Evolutionary conservation across 306 rosid species (phyloP).

Genomic region (Sophora flavescens): DNA sequence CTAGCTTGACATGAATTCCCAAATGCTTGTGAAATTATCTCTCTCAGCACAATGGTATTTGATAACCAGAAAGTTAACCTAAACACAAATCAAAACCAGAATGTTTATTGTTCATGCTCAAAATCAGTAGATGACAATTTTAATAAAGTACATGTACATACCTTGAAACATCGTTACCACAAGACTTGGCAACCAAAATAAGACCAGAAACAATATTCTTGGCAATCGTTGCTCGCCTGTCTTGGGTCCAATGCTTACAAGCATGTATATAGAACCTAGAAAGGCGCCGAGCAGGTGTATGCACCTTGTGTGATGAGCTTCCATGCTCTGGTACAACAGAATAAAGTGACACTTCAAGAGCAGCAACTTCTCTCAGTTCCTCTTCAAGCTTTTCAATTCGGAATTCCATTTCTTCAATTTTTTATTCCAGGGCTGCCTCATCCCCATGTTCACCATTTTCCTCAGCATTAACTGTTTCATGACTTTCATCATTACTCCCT

Average conservation of each 20-base stretch:
- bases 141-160: constrained; percentile 38
- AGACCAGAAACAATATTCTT: constrained; percentile 87
- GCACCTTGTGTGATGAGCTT: constrained; percentile 96
- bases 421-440: constrained; percentile 52
- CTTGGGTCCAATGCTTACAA: constrained; percentile 79
- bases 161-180: constrained; percentile 97
- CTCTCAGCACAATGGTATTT: constrained; percentile 82
- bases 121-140: constrained; percentile 19
- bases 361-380: constrained; percentile 98
- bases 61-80: constrained; percentile 98
- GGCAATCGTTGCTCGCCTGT: constrained; percentile 76
- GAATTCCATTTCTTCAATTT: constrained; percentile 78
- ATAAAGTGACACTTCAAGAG: constrained; percentile 93
- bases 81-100: constrained; percentile 35
- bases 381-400: constrained; percentile 89
- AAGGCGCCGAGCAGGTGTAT: constrained; percentile 97
- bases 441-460: constrained; percentile 60
- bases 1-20: constrained; percentile 69
- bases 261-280: constrained; percentile 92
- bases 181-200: constrained; percentile 88
- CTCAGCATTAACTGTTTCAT: constrained; percentile 50
- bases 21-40: constrained; percentile 77
- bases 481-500: constrained; percentile 54
- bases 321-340: constrained; percentile 97
- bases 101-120: constrained; percentile 37